These are phyloP conservation scores for Arachis monticola DNA, from an alignment of 331 rosid species.

Conservation along the genomic window DNA sequence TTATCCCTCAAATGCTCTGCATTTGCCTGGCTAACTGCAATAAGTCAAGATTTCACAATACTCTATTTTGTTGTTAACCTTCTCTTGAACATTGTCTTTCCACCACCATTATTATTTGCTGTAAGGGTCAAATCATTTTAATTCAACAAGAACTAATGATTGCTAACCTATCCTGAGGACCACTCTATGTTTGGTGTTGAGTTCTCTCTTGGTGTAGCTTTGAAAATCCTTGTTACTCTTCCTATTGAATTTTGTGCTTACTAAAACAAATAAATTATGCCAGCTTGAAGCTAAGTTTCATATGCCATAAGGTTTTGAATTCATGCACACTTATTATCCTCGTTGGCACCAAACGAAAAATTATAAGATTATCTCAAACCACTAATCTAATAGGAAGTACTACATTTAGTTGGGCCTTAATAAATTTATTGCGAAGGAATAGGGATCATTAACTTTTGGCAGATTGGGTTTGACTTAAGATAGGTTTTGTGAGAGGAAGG, in stretches of 20 bases:
- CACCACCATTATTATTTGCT: not conserved
- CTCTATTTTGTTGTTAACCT: not conserved
- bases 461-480: too few relatives aligned
- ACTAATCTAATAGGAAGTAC: not conserved
- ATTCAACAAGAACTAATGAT: not conserved
- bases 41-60: not conserved
- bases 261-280: not conserved
- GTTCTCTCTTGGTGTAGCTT: not conserved
- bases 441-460: too few relatives aligned
- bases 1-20: not conserved
- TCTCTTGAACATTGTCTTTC: not conserved
- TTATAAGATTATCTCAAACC: not conserved
- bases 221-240: not conserved
- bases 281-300: not conserved
- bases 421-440: too few relatives aligned
- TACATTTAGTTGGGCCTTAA: too few relatives aligned
- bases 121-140: not conserved
- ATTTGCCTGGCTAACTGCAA: not conserved
- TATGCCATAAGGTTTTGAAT: not conserved
- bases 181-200: not conserved
- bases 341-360: not conserved
- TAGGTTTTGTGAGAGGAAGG: too few relatives aligned
- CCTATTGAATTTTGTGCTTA: not conserved
- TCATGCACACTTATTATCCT: not conserved
- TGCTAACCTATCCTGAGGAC: not conserved